A percentile compares a stretch with the other conserved stretches of the same genome.
phyloP scores from a whole-genome alignment of 106 monocot species.

The Narthecium ossifragum region DNA sequence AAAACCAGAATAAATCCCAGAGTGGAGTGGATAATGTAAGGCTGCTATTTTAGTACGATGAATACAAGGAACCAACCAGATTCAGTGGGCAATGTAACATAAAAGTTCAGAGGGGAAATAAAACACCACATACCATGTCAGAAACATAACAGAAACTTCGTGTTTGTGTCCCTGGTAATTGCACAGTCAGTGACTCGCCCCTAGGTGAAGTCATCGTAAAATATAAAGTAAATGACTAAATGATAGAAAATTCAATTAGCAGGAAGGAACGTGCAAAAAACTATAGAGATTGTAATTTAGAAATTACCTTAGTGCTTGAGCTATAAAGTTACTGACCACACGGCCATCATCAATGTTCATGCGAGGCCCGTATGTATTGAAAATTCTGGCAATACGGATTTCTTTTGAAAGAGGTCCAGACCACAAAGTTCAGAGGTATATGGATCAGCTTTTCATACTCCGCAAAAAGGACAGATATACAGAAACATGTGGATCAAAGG shows the following conservation, averaged over 20 bases:
- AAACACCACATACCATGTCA: slow-evolving; percentile 53
- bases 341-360: slow-evolving; percentile 99
- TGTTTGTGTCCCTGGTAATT: slow-evolving; percentile 93
- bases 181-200: slow-evolving; percentile 85
- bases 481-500: no score
- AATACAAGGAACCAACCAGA: not conserved
- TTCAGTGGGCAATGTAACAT: no score
- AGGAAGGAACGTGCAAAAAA: not conserved
- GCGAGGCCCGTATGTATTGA: slow-evolving; percentile 95
- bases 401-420: slow-evolving; percentile 25
- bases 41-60: no score
- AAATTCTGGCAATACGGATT: slow-evolving; percentile 96
- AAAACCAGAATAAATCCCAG: no score
- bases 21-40: no score
- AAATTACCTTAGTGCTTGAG: slow-evolving; percentile 83
- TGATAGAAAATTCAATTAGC: not conserved
- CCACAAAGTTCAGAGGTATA: no score
- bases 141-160: slow-evolving; percentile 98
- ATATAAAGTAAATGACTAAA: not conserved
- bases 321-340: slow-evolving; percentile 97
- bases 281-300: not conserved
- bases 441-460: no score
- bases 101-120: not conserved
- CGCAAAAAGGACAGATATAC: no score
- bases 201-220: slow-evolving; percentile 18